A percentile compares a stretch with the other conserved stretches of the same genome.
Conservation (phyloP, 1,284 basidiomycete species). For the Sporisorium sorghi region DNA sequence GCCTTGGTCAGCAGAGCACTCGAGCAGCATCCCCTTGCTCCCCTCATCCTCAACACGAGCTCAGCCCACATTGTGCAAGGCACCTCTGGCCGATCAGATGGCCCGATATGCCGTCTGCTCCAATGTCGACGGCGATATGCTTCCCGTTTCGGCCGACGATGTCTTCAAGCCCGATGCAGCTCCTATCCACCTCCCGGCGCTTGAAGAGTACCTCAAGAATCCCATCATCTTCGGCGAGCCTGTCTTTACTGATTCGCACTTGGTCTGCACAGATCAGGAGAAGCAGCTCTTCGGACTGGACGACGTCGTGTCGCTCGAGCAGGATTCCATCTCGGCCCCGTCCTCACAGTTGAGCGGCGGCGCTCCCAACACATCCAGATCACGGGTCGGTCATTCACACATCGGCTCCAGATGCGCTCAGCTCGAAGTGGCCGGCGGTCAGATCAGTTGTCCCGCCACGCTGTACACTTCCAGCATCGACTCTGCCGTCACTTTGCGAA, state of each 20-base stretch:
- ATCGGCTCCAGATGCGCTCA: conserved; percentile 18
- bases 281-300: conserved; percentile 49
- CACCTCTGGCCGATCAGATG: conserved; percentile 17
- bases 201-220: conserved; percentile 62
- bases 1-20: conserved; percentile 27
- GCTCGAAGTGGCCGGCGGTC: conserved; percentile 43
- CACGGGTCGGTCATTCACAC: conserved; percentile 10
- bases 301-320: neutral
- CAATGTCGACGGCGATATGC: conserved; percentile 17
- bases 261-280: conserved; percentile 48
- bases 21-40: conserved; percentile 37
- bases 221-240: conserved; percentile 48
- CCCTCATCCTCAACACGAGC: conserved; percentile 8
- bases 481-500: neutral
- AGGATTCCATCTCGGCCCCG: neutral
- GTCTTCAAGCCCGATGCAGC: conserved; percentile 62
- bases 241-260: conserved; percentile 36
- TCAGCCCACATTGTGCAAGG: conserved; percentile 16
- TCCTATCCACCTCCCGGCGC: conserved; percentile 67
- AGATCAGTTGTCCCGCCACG: conserved; percentile 35
- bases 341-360: neutral
- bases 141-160: conserved; percentile 54
- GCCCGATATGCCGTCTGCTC: conserved; percentile 16
- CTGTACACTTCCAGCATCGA: conserved; percentile 28
- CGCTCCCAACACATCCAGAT: neutral